Evolutionary conservation across 352 stramenopile genomes (phyloP).

Genomic region (Phytophthora litchii): DNA sequence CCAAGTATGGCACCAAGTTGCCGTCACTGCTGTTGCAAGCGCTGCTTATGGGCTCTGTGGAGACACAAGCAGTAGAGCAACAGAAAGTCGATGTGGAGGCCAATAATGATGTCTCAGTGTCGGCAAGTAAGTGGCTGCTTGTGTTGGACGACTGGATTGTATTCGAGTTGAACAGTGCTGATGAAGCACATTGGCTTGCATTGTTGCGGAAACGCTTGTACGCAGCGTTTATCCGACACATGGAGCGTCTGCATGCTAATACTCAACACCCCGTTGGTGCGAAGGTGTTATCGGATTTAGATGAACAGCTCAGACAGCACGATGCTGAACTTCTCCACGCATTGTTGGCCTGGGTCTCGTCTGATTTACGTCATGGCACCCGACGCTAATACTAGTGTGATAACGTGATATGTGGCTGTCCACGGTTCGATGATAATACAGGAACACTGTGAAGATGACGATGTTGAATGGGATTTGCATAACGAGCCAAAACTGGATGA

Average conservation of each 20-base stretch:
- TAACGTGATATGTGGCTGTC: background rate
- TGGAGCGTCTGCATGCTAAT: slow-evolving; percentile 59
- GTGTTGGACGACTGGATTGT: slow-evolving; percentile 82
- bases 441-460: background rate
- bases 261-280: slow-evolving; percentile 22
- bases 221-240: slow-evolving; percentile 67
- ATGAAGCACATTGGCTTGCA: slow-evolving; percentile 57
- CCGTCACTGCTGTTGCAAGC: slow-evolving; percentile 60
- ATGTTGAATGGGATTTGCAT: background rate
- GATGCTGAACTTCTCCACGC: slow-evolving; percentile 58
- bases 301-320: slow-evolving; percentile 44
- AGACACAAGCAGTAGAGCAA: slow-evolving; percentile 41
- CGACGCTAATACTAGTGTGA: background rate
- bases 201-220: slow-evolving; percentile 63
- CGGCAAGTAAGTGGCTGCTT: slow-evolving; percentile 45
- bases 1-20: slow-evolving; percentile 76
- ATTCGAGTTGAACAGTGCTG: slow-evolving; percentile 49
- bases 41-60: slow-evolving; percentile 67
- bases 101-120: slow-evolving; percentile 6
- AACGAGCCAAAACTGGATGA: background rate
- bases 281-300: slow-evolving; percentile 3
- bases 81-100: slow-evolving; percentile 18
- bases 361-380: slow-evolving; percentile 40
- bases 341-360: slow-evolving; percentile 58
- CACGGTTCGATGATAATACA: background rate